phyloP scores from a whole-genome alignment of 371 early-diverging fungal genomes.

The Encephalitozoon hellem region DNA sequence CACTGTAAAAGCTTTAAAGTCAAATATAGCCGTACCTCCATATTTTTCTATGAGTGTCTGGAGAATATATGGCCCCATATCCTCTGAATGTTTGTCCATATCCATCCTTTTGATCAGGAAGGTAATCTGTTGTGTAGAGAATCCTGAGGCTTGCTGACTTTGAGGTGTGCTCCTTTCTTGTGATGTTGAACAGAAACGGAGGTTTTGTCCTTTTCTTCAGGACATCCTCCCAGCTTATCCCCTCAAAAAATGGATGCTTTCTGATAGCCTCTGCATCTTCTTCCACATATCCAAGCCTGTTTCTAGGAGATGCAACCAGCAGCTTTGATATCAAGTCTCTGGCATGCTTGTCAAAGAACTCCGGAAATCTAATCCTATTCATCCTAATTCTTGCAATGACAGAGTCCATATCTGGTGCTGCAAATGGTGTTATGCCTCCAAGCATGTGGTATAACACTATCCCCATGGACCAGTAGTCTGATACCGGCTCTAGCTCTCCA shows the following conservation, averaged over 20 bases:
- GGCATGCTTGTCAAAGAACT: conserved; percentile 74
- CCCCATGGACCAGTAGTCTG: conserved; percentile 56
- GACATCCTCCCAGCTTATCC: conserved; percentile 75
- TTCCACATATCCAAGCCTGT: conserved; percentile 78
- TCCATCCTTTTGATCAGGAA: conserved; percentile 44
- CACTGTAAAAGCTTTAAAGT: not conserved
- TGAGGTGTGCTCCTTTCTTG: not conserved
- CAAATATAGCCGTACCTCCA: not conserved
- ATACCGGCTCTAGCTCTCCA: not conserved
- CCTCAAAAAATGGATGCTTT: conserved; percentile 81
- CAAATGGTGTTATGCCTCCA: conserved; percentile 48
- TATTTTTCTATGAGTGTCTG: not conserved
- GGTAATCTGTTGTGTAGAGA: conserved; percentile 39
- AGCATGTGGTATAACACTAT: conserved; percentile 49
- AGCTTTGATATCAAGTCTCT: conserved; percentile 77
- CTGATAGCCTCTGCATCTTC: conserved; percentile 79
- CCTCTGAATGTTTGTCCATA: conserved; percentile 50
- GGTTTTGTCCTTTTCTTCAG: conserved; percentile 68
- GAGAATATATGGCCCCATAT: conserved; percentile 12
- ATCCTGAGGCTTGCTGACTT: conserved; percentile 12
- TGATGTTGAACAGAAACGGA: conserved; percentile 65
- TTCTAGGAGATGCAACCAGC: conserved; percentile 72
- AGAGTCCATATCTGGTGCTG: not conserved
- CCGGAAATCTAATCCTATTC: conserved; percentile 73
- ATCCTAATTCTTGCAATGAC: conserved; percentile 70